phyloP scores from a whole-genome alignment of 345 rosid species.

The Melaleuca quinquenervia region DNA sequence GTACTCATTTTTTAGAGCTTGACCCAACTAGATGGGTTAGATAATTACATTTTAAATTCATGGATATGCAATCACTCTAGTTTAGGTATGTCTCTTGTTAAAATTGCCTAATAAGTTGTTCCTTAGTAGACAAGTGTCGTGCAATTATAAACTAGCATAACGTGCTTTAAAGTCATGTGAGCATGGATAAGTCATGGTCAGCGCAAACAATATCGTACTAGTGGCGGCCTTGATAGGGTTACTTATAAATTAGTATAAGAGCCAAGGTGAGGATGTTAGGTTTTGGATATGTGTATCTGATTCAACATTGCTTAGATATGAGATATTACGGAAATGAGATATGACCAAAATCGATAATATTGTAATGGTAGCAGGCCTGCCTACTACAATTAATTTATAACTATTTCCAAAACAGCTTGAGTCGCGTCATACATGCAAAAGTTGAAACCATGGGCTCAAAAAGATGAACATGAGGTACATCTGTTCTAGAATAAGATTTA shows the following conservation, averaged over 20 bases:
- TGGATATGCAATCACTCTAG: not conserved
- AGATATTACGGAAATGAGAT: not conserved
- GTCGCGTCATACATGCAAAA: not conserved
- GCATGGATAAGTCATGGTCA: not conserved
- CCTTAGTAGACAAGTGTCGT: not conserved
- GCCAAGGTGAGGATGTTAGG: not conserved
- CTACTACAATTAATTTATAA: not conserved
- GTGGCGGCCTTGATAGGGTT: not conserved
- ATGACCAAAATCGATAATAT: not conserved
- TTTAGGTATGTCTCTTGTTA: not conserved
- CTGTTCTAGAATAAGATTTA: not conserved
- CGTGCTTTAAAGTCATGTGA: not conserved
- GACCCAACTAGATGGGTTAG: not conserved
- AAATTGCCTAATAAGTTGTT: not conserved
- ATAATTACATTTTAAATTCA: not conserved
- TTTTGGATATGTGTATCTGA: not conserved
- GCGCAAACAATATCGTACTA: not conserved
- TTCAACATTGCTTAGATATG: not conserved
- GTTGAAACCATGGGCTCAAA: not conserved
- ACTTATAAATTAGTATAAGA: not conserved
- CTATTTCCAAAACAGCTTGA: not conserved
- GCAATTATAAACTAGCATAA: not conserved
- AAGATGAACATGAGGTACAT: not conserved
- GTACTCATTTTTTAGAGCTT: not conserved
- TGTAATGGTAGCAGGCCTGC: not conserved